Base-by-base conservation (phyloP, 257 asterid genomes). In the Parsonsia alboflavescens region DNA sequence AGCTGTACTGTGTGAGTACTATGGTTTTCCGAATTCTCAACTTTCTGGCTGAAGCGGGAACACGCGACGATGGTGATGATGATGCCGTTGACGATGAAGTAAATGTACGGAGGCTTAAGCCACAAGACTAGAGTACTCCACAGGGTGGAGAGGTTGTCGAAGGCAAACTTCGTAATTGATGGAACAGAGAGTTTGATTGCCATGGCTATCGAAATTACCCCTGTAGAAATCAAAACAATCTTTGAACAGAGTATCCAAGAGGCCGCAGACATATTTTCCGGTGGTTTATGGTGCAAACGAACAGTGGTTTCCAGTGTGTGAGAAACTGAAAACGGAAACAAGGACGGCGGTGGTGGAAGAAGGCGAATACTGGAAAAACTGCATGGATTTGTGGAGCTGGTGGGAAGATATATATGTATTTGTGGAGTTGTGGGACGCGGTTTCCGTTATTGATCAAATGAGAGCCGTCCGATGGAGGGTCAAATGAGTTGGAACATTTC, bases 91-190 rank as follows among this genome's bases (percentile, higher is more conserved):
- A 90, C 76, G 80, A 91, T 73, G 46, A 93, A 46, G 79, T 87
- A 91, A 75, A 93, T 72, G 61, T 89, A 93, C 17, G 96, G 97
- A 42, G 97, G 97, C 79, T 82, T 91, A 64, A 89, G 54, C 87
- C 90, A 88, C 41, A 80, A 59, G 41, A 49, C 12, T 21, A 85
- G 3, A 1, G 79, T 21, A 21, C 82, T 85, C 89, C 92, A 89
- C 36, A 85, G 21, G 56, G 80, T 73, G 11, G 95, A 95, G 41
- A 83, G 52, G 11, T 82, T 86, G 19, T 75, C 10, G 39, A 74
- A 73, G 39, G 77, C 52, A 53, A 75, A 80, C 16, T 58, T 68
- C 21, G 62, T 49, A 7, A 88, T 72, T 0, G 77, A 8, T 13
- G 94, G 98, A 66, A 85, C 74, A 2, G 86, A 76, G 26, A 74